phyloP scores from a whole-genome alignment of 2,329 filamentous ascomycete genomes.

The Aplosporella prunicola region DNA sequence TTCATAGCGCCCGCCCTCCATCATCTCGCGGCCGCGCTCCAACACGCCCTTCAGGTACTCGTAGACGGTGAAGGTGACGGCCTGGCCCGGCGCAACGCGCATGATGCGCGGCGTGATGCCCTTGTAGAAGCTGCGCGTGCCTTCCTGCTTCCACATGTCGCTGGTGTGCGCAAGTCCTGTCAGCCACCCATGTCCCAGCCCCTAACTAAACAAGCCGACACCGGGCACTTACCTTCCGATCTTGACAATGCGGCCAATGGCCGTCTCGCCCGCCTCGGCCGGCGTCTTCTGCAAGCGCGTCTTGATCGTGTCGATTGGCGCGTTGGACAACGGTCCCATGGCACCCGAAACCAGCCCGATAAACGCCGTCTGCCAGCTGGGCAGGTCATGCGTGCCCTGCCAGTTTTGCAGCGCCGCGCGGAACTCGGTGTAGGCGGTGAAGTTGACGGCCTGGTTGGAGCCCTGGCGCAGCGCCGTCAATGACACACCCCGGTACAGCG shows the following conservation, averaged over 20 bases:
- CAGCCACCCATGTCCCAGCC: neutral
- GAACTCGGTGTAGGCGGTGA: slow-evolving; percentile 93
- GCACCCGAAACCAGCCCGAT: slow-evolving; percentile 89
- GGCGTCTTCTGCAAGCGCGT: slow-evolving; percentile 87
- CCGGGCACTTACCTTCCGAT: slow-evolving; percentile 50
- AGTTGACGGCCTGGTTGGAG: slow-evolving; percentile 91
- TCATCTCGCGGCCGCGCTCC: slow-evolving; percentile 38
- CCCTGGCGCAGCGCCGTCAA: slow-evolving; percentile 91
- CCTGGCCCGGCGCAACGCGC: slow-evolving; percentile 93
- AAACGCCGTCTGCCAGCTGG: slow-evolving; percentile 79
- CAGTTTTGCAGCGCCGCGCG: slow-evolving; percentile 65
- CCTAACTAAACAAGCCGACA: neutral
- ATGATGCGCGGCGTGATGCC: slow-evolving; percentile 96
- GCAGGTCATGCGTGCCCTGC: slow-evolving; percentile 66
- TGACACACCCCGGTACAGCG: slow-evolving; percentile 86
- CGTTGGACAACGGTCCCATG: slow-evolving; percentile 92
- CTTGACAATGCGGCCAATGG: slow-evolving; percentile 63
- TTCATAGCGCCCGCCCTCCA: slow-evolving; percentile 40
- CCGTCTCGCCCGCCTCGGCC: slow-evolving; percentile 69
- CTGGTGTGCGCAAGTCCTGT: slow-evolving; percentile 30
- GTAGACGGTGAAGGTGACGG: slow-evolving; percentile 56
- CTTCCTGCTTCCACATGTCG: slow-evolving; percentile 67
- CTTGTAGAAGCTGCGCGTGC: slow-evolving; percentile 93
- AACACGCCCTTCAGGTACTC: slow-evolving; percentile 42
- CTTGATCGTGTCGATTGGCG: slow-evolving; percentile 98